These are phyloP conservation scores for Hygrophorus russula DNA, from an alignment of 768 basidiomycete species.

Conservation along the genomic window DNA sequence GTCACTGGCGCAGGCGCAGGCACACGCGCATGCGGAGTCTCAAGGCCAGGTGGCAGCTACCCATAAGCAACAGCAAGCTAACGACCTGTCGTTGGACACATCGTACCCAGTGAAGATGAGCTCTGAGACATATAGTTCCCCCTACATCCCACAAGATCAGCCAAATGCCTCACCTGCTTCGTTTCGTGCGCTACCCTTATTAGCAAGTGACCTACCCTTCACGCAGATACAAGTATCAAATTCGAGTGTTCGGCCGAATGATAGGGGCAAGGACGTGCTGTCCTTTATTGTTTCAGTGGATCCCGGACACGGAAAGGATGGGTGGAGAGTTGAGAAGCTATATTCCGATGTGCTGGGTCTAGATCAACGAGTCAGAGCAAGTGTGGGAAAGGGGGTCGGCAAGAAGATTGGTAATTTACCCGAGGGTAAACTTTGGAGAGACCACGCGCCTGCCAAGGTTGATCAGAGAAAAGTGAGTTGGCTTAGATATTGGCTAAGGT, in stretches of 20 bases:
- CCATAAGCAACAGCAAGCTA: slow-evolving; percentile 13
- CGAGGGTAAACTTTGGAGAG: slow-evolving; percentile 91
- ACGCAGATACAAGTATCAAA: slow-evolving; percentile 65
- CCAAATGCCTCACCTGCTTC: slow-evolving; percentile 9
- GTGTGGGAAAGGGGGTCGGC: slow-evolving; percentile 53
- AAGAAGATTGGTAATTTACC: slow-evolving; percentile 79
- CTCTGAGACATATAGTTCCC: neutral
- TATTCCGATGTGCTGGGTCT: slow-evolving; percentile 88
- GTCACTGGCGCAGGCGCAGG: slow-evolving; percentile 13
- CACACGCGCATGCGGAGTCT: neutral
- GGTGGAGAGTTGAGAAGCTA: slow-evolving; percentile 85
- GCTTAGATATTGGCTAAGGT: slow-evolving; percentile 4
- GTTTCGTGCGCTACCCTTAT: slow-evolving; percentile 65
- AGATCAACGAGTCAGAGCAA: slow-evolving; percentile 65
- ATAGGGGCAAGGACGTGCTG: slow-evolving; percentile 84
- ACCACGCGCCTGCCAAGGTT: slow-evolving; percentile 92
- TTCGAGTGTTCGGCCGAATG: slow-evolving; percentile 80
- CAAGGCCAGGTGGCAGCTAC: neutral
- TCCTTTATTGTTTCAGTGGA: slow-evolving; percentile 76
- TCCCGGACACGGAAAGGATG: slow-evolving; percentile 58
- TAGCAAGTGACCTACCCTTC: slow-evolving; percentile 60
- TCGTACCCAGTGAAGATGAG: slow-evolving; percentile 2
- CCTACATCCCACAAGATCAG: slow-evolving; percentile 12
- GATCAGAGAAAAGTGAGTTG: slow-evolving; percentile 84
- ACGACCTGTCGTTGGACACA: slow-evolving; percentile 2